These are phyloP conservation scores for Phalaenopsis hybrid DNA, from an alignment of 116 monocot genomes.

Conservation along the genomic window DNA sequence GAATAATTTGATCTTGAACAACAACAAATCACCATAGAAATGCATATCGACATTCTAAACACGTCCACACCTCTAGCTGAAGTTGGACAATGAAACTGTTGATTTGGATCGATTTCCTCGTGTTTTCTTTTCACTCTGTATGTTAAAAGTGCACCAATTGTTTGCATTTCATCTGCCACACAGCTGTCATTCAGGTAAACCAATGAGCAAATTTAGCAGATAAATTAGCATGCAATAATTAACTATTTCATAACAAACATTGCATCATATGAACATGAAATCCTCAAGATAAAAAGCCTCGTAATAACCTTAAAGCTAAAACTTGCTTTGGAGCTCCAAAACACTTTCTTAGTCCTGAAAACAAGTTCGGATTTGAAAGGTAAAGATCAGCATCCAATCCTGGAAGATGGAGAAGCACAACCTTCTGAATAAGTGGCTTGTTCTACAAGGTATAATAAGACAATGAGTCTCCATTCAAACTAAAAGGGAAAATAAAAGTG, in stretches of 20 bases:
- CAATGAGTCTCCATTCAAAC: background rate
- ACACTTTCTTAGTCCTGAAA: constrained; percentile 44
- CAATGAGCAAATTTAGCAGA: background rate
- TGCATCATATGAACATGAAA: background rate
- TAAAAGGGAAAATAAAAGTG: background rate
- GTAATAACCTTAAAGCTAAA: constrained; percentile 70
- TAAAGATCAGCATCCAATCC: constrained; percentile 91
- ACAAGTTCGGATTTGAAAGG: constrained; percentile 46
- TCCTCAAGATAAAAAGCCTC: background rate
- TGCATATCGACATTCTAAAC: background rate
- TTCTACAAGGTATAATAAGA: constrained; percentile 51
- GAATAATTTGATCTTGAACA: background rate
- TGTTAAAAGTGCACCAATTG: constrained; percentile 77
- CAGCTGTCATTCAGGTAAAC: constrained; percentile 36
- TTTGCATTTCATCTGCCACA: constrained; percentile 83
- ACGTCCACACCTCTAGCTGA: background rate
- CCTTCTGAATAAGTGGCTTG: constrained; percentile 90
- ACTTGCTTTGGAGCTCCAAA: constrained; percentile 81
- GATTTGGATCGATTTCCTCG: constrained; percentile 23
- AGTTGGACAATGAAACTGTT: constrained; percentile 1
- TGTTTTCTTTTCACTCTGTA: constrained; percentile 84
- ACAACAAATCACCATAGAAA: background rate
- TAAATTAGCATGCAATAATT: background rate
- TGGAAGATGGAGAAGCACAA: constrained; percentile 78
- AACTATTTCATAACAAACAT: constrained; percentile 4